phyloP scores from a whole-genome alignment of 2,329 filamentous ascomycete species.

The Aspergillus viridinutans region DNA sequence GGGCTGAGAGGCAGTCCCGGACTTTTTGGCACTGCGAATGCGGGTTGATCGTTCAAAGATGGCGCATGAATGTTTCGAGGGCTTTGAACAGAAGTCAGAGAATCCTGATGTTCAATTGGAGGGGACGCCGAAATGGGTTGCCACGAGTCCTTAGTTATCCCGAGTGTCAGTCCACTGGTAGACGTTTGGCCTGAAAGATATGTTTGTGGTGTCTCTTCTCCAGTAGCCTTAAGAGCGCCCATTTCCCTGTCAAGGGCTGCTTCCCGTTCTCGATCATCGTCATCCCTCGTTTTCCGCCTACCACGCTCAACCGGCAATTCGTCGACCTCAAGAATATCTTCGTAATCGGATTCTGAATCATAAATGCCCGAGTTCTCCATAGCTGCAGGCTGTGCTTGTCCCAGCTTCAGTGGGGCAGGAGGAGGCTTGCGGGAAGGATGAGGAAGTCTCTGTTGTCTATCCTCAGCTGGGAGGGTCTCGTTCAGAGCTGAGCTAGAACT shows the following conservation, averaged over 20 bases:
- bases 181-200: constrained; percentile 7
- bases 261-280: constrained; percentile 78
- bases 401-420: constrained; percentile 76
- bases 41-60: constrained; percentile 34
- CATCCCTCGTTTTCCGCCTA: constrained; percentile 76
- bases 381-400: constrained; percentile 40
- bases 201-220: background rate
- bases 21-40: constrained; percentile 51
- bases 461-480: constrained; percentile 11
- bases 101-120: constrained; percentile 20
- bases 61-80: constrained; percentile 20
- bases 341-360: constrained; percentile 79
- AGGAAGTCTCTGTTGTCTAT: constrained; percentile 34
- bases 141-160: constrained; percentile 45
- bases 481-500: constrained; percentile 18
- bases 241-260: constrained; percentile 63
- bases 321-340: constrained; percentile 68
- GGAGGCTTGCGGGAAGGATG: constrained; percentile 73
- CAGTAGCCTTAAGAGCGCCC: constrained; percentile 52
- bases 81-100: constrained; percentile 31
- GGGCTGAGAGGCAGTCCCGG: constrained; percentile 63
- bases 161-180: constrained; percentile 19
- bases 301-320: constrained; percentile 64
- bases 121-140: constrained; percentile 42
- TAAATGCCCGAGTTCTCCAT: constrained; percentile 47